These are phyloP conservation scores for Plectosphaerella sp. DNA, from an alignment of 2,329 filamentous ascomycete species.

Conservation along the genomic window DNA sequence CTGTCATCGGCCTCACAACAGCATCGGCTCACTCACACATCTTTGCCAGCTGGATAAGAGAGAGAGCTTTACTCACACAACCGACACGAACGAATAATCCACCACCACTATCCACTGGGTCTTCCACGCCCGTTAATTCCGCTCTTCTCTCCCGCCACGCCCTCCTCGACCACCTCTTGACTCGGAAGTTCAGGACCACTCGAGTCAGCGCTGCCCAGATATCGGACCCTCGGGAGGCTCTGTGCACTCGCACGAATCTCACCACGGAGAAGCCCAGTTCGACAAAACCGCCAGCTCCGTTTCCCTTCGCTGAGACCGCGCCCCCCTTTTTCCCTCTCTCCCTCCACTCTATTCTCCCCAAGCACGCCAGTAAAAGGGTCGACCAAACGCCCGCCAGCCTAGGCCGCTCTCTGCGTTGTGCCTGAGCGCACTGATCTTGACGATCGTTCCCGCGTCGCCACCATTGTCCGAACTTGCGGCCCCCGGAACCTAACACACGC, in stretches of 20 bases:
- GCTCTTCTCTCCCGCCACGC: background rate
- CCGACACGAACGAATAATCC: background rate
- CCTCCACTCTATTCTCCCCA: background rate
- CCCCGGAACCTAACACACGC: constrained; percentile 26
- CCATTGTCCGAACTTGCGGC: constrained; percentile 20
- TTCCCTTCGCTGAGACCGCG: constrained; percentile 11
- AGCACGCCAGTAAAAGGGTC: constrained; percentile 10
- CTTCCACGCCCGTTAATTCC: too few species aligned
- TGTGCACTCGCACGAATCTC: constrained; percentile 9
- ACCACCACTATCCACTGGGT: too few species aligned
- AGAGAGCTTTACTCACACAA: background rate
- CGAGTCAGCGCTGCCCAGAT: background rate
- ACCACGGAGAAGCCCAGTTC: constrained; percentile 7
- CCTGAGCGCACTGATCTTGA: constrained; percentile 14
- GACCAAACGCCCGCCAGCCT: constrained; percentile 9
- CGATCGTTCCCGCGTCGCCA: constrained; percentile 15
- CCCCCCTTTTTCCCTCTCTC: too few species aligned
- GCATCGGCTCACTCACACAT: too few species aligned
- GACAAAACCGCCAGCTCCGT: constrained; percentile 9
- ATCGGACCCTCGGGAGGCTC: constrained; percentile 8
- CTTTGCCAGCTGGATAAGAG: too few species aligned
- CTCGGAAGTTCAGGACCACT: background rate
- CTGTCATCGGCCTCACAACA: too few species aligned
- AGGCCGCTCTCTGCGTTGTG: constrained; percentile 6
- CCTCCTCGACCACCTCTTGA: background rate